Percentiles rank a stretch among this genome's conserved stretches.
Evolutionary conservation across 208 protist species (phyloP).

Genomic region (Trypanosoma mega): DNA sequence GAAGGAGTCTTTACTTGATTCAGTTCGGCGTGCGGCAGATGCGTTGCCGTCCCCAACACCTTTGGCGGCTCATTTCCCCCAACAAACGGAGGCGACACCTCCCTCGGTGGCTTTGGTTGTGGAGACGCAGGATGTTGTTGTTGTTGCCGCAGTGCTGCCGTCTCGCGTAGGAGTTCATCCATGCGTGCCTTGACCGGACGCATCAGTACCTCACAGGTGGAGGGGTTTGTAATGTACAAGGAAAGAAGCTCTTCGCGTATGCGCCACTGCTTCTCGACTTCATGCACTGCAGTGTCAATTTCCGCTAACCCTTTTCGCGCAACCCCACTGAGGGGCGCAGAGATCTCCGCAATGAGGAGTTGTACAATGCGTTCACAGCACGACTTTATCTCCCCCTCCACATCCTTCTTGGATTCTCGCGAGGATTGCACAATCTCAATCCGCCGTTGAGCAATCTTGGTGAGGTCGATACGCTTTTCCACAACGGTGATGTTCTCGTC

Average conservation of each 20-base stretch:
- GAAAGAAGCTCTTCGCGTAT: conserved; percentile 7
- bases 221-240: conserved; percentile 11
- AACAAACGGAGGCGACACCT: background rate
- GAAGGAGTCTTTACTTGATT: no score
- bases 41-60: background rate
- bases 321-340: conserved; percentile 49
- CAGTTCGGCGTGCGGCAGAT: no score
- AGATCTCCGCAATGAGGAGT: conserved; percentile 45
- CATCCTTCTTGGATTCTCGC: conserved; percentile 80
- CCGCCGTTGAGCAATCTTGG: conserved; percentile 49
- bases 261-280: background rate
- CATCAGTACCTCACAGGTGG: conserved; percentile 24
- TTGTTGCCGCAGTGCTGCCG: conserved; percentile 3
- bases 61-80: no score
- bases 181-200: conserved; percentile 19
- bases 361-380: conserved; percentile 58
- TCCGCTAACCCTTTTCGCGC: conserved; percentile 38
- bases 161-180: conserved; percentile 26
- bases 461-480: conserved; percentile 69
- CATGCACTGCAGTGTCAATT: conserved; percentile 15
- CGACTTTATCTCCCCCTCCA: conserved; percentile 68
- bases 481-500: conserved; percentile 85
- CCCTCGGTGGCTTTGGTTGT: background rate
- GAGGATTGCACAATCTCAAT: conserved; percentile 79
- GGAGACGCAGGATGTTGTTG: background rate